Base-by-base conservation (phyloP, 108 stramenopile species). In the Fragilariopsis cylindrus region DNA sequence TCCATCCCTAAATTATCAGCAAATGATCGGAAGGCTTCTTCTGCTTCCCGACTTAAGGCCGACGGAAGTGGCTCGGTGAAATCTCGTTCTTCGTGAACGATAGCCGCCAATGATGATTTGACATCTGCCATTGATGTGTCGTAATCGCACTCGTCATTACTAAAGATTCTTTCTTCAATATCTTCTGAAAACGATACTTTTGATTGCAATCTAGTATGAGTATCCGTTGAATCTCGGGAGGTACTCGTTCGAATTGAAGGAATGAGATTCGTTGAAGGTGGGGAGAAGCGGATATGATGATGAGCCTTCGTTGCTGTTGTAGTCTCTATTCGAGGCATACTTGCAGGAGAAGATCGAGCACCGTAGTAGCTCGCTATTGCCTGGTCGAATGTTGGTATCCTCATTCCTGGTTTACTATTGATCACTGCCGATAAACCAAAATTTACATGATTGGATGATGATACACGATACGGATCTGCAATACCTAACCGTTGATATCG, bases 161-260 rank as follows among this genome's bases (percentile, higher is more conserved):
- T 11, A 21, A 39, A 68, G 50, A 45, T 45, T 5, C 49, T 41
- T 12, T 69, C 76, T 64, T 76, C 76, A 18, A 76, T 21, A 21
- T 76, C 76, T 30, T 76, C 16, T 13, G 76, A 76, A 44, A 76
- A 76, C 2, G 69, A 62, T 5, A 76, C 76, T 11, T 58, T 70
- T 16, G 48, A 48, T 41, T 46, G 41, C 5, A 18, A 5, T 16
- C 64, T 58, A 30, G 41, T n/a, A 50, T 74, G 8, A 30, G 15
- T 15, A 53, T n/a, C 52, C n/a, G 15, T 53, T 5, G 66, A 75
- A 42, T 75, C 74, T 47, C 57, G 39, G 18, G 74, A 75, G 21
- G 16, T n/a, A 53, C 54, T 54, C 39, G 56, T 55, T 4, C 43
- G 50, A 15, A 75, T 55, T 11, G 46, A 42, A 12, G 74, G 66